Base-by-base conservation (phyloP, 2,329 filamentous ascomycete species). In the Cadophora gregata region DNA sequence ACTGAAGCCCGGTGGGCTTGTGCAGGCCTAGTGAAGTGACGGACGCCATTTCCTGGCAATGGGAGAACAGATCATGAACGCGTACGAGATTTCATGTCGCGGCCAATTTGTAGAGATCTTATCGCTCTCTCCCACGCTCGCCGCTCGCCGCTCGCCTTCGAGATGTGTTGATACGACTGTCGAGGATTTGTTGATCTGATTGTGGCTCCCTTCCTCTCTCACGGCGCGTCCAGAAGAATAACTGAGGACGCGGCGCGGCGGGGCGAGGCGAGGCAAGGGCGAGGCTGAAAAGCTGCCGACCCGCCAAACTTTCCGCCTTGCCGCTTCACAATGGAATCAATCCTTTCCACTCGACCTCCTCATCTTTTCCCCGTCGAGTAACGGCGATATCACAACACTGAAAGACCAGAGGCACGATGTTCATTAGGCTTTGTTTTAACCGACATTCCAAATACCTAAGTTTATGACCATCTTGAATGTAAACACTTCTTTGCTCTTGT, bases 11-110 rank as follows among this genome's bases (percentile, higher is more conserved):
- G 68, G 91, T 88, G 68, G 96, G 94, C 81, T 91, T 89, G 82
- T 98, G 95, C 76, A 97, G 85, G 79, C 96, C 96, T 75, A 97
- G 86, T 71, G 95, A 97, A 79, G 88, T 92, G 80, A 97, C 88
- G 77, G 91, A 89, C 73, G 95, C 95, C 96, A 99, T 99, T 72
- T 71, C 69, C 71, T 63, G 67, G 47, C 58, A 33, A 47, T 62
- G 21, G 38, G 55, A 33, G 53, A n/a, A 47, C 14, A 38, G 36
- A 63, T 73, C 69, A 73, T 71, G 38, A 65, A 70, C 59, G 59
- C 59, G 62, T 64, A 36, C 25, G 36, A 29, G 25, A 65, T 61
- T 25, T 47, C 69, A 71, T 71, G 27, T 69, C 67, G 58, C 50
- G 7, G 48, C 16, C 21, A 19, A 21, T 25, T 42, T 12, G 48